Evolutionary conservation across 2,329 filamentous ascomycete genomes (phyloP).

Genomic region (Albifimbria verrucaria): DNA sequence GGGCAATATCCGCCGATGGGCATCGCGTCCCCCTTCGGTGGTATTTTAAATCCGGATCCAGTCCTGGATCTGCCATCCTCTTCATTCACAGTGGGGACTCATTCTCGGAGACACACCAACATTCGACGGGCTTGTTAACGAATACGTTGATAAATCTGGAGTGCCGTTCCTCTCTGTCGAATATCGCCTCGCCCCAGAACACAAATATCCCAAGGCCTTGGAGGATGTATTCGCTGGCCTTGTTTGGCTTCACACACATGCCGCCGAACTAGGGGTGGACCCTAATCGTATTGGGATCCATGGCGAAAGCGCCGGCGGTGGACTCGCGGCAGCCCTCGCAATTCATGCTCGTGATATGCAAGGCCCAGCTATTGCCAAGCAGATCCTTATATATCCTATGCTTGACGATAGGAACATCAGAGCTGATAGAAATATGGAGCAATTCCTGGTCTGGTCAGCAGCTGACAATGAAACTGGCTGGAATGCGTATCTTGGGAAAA

Average conservation of each 20-base stretch:
- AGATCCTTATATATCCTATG: conserved; percentile 33
- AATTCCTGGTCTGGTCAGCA: conserved; percentile 13
- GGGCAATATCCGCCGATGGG: no score
- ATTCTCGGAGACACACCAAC: conserved; percentile 26
- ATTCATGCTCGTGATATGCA: conserved; percentile 35
- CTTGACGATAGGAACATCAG: conserved; percentile 26
- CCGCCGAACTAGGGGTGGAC: conserved; percentile 14
- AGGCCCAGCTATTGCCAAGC: conserved; percentile 24
- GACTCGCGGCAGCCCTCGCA: conserved; percentile 19
- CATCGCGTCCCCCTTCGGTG: no score
- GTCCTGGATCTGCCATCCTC: conserved; percentile 27
- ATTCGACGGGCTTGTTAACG: conserved; percentile 18
- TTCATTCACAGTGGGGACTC: conserved; percentile 40
- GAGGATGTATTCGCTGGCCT: conserved; percentile 33
- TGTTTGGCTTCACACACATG: conserved; percentile 19
- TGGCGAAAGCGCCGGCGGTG: conserved; percentile 19
- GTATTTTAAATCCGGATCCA: no score
- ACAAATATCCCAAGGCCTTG: conserved; percentile 28
- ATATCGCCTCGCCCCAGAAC: conserved; percentile 41
- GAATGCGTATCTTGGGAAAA: conserved; percentile 13
- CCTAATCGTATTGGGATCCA: conserved; percentile 14
- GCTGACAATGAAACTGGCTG: conserved; percentile 17
- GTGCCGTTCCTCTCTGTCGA: conserved; percentile 35
- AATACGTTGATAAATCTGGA: conserved; percentile 19
- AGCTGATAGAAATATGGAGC: conserved; percentile 3